These are phyloP conservation scores for Stagonosporopsis vannaccii DNA, from an alignment of 2,329 filamentous ascomycete species.

Conservation along the genomic window DNA sequence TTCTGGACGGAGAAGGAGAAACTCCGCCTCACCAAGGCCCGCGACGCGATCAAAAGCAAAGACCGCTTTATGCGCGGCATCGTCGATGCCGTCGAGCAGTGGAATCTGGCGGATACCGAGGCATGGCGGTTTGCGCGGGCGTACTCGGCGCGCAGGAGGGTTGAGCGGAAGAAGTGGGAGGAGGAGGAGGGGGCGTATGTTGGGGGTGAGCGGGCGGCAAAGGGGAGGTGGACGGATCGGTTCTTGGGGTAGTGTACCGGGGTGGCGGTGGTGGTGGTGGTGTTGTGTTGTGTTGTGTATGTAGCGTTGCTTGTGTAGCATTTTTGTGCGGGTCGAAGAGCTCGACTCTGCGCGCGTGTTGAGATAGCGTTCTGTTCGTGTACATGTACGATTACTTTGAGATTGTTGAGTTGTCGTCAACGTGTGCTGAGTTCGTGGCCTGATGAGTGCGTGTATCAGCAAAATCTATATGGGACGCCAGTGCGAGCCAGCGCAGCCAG, in stretches of 20 bases:
- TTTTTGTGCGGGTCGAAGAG: background rate
- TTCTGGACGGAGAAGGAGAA: conserved; percentile 64
- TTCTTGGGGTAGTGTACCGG: conserved; percentile 5
- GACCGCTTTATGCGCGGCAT: conserved; percentile 37
- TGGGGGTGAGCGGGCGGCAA: conserved; percentile 58
- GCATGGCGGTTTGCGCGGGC: conserved; percentile 78
- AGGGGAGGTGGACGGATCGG: conserved; percentile 13
- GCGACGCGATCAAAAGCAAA: conserved; percentile 50
- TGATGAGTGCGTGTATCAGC: too few relatives aligned
- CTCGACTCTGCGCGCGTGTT: background rate
- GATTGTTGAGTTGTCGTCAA: too few relatives aligned
- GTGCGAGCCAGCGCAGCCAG: too few relatives aligned
- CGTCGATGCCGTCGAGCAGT: conserved; percentile 56
- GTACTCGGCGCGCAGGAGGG: conserved; percentile 66
- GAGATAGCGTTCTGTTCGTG: too few relatives aligned
- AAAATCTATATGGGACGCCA: too few relatives aligned
- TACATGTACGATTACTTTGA: too few relatives aligned
- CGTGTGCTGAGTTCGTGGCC: too few relatives aligned
- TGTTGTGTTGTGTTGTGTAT: background rate
- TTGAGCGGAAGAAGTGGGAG: conserved; percentile 74
- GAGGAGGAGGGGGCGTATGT: conserved; percentile 71
- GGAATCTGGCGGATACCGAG: conserved; percentile 74
- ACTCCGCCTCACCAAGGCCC: conserved; percentile 62
- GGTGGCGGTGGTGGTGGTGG: background rate
- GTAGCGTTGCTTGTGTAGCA: background rate